Evolutionary conservation across 1,284 basidiomycete species (phyloP), one percentile per base, ranked within the genome.

Genomic region (Phellinidium pouzarii): DNA sequence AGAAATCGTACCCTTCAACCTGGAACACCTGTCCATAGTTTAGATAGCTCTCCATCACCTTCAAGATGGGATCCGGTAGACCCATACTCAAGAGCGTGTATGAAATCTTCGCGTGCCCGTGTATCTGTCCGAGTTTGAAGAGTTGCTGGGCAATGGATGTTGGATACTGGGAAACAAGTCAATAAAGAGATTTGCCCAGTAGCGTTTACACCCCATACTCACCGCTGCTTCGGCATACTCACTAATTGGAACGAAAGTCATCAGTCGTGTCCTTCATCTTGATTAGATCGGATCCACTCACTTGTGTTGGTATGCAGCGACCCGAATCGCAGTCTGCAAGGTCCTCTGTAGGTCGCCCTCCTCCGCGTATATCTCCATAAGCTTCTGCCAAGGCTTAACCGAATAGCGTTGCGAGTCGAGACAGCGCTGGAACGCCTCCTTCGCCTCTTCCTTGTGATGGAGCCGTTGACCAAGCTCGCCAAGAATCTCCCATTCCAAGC

Each of bases 401-500:
- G 87, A 87, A 68, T 98, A 99, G 22, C 86, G 73, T 52, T 86
- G 81, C 40, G 83, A 75, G 59, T 97, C 94, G 29, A 99, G 79
- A 66, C 94, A 95, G 14, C 93, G 82, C 66, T 96, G 91, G 68
- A 89, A 99, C 1, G 94, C 94, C 64, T 99, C 95, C 68, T 96
- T 95, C 29, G 93, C 91, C 64, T 99, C 96, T 64, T 98, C 95
- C 67, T 91, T 94, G 73, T 98, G 96, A 64, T 97, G 90, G 56
- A 99, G 68, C 8, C 95, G 82, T 34, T 88, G 65, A 0, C 94
- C 95, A 6, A 99, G 76, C 64, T 99, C 96, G 27, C 95, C 96
- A 2, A 99, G 75, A 46, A 99, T 97, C 72, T 99, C 95, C 95
- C 96, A 99, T 69, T 99, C 95, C 14, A 92, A 75, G 0, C 91